Evolutionary conservation across 2,329 filamentous ascomycete species (phyloP).

Genomic region (Diaporthe vexans): DNA sequence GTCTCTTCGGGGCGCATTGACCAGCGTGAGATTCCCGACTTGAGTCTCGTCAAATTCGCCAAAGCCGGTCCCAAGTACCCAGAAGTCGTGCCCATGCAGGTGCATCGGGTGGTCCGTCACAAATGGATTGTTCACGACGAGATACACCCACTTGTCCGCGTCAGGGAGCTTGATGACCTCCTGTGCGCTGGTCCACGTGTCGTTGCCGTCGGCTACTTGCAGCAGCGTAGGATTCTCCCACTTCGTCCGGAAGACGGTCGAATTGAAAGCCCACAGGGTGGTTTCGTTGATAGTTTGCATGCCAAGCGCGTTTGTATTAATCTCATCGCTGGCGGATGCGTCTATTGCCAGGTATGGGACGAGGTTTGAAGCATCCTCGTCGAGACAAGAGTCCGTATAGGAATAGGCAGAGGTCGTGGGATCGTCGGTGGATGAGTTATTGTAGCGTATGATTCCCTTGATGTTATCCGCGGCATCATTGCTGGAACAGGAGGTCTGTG

Average conservation of each 20-base stretch:
- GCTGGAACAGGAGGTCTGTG: conserved; percentile 56
- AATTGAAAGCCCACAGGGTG: conserved; percentile 64
- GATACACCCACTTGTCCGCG: conserved; percentile 51
- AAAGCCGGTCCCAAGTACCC: conserved; percentile 51
- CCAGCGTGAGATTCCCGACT: conserved; percentile 49
- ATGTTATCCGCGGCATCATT: conserved; percentile 59
- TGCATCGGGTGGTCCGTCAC: conserved; percentile 57
- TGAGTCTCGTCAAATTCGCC: conserved; percentile 47
- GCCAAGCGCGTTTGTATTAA: conserved; percentile 49
- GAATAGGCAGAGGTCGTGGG: conserved; percentile 36
- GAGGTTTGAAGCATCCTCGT: conserved; percentile 51
- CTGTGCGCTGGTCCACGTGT: conserved; percentile 47
- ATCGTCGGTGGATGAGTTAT: conserved; percentile 44
- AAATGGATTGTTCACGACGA: conserved; percentile 50
- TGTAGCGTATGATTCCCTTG: conserved; percentile 63
- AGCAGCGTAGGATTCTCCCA: conserved; percentile 61
- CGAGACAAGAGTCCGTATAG: conserved; percentile 49
- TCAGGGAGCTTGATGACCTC: conserved; percentile 49
- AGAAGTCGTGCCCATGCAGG: conserved; percentile 39
- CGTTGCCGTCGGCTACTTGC: conserved; percentile 47
- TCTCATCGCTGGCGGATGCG: conserved; percentile 48
- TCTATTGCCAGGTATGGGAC: conserved; percentile 52
- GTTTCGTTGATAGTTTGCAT: conserved; percentile 47
- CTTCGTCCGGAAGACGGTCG: conserved; percentile 60
- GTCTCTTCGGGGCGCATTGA: conserved; percentile 64